These are phyloP conservation scores for Pelargonium nanum DNA, from an alignment of 345 rosid genomes.

Conservation along the genomic window DNA sequence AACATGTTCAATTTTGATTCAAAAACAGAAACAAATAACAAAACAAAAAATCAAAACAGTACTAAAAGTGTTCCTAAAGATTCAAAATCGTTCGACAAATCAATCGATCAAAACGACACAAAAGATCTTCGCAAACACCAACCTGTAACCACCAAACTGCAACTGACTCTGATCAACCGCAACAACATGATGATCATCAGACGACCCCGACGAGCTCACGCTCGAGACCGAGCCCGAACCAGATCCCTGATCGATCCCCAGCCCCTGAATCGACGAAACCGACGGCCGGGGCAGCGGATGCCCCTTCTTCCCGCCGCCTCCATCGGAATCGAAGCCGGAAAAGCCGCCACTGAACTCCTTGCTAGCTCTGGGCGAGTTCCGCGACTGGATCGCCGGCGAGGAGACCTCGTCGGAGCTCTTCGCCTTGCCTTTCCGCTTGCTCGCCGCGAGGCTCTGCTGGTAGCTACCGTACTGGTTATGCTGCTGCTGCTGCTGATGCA, in stretches of 20 bases:
- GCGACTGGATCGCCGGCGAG: constrained; percentile 8
- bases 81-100: not conserved
- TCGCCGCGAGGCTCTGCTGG: constrained; percentile 13
- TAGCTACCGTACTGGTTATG: constrained; percentile 5
- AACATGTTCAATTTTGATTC: too few species aligned
- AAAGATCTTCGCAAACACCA: too few species aligned
- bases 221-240: constrained; percentile 70
- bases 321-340: constrained; percentile 66
- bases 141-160: constrained; percentile 35
- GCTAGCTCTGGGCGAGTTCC: constrained; percentile 41
- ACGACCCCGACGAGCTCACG: constrained; percentile 78
- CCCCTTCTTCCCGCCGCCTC: constrained; percentile 29
- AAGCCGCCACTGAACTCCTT: constrained; percentile 38
- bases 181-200: constrained; percentile 58
- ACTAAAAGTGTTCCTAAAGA: too few species aligned
- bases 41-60: too few species aligned
- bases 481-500: constrained; percentile 6
- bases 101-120: too few species aligned
- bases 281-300: constrained; percentile 75
- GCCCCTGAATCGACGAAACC: constrained; percentile 16
- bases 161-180: constrained; percentile 31
- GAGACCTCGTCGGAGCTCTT: constrained; percentile 26
- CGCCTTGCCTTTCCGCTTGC: constrained; percentile 15
- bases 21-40: too few species aligned
- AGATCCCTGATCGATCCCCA: constrained; percentile 32